Percentiles rank a stretch among this genome's conserved stretches.
These are phyloP conservation scores for Craspedostauros australis DNA, from an alignment of 108 stramenopile genomes.

Conservation along the genomic window DNA sequence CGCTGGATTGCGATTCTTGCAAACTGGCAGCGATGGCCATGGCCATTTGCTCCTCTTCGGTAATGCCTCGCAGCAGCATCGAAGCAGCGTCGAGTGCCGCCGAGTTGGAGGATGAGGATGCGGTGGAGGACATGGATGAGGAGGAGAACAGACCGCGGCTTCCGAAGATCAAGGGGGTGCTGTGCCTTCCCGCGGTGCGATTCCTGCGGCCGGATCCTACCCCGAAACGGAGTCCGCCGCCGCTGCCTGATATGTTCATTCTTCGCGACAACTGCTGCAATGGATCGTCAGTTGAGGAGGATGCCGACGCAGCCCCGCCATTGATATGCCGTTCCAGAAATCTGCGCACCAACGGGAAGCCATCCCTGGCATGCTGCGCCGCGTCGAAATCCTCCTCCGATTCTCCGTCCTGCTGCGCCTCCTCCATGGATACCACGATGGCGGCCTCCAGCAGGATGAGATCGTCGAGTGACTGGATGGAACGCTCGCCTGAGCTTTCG, in stretches of 20 bases:
- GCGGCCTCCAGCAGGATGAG: constrained; percentile 69
- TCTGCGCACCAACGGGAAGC: constrained; percentile 30
- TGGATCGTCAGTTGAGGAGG: too few species aligned
- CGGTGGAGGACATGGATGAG: background rate
- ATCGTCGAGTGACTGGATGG: constrained; percentile 44
- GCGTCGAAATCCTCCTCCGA: constrained; percentile 3
- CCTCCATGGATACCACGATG: constrained; percentile 46
- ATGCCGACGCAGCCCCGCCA: too few species aligned
- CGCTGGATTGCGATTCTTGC: too few species aligned
- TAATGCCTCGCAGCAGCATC: constrained; percentile 57
- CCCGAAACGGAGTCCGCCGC: too few species aligned
- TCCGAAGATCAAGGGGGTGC: constrained; percentile 8
- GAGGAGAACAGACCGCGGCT: constrained; percentile 7
- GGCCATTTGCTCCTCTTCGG: constrained; percentile 76
- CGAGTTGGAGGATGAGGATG: too few species aligned
- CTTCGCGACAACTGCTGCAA: too few species aligned
- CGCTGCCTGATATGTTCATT: too few species aligned
- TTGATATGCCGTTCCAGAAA: constrained; percentile 3
- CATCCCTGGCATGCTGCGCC: constrained; percentile 11
- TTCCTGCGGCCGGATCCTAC: too few species aligned
- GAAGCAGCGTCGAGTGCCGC: constrained; percentile 34
- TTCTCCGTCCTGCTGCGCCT: constrained; percentile 11
- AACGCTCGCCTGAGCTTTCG: constrained; percentile 22
- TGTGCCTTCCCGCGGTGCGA: background rate
- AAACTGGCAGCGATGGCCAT: constrained; percentile 84